phyloP scores from a whole-genome alignment of 164 flowering plant species.

The Berberis vulgaris region DNA sequence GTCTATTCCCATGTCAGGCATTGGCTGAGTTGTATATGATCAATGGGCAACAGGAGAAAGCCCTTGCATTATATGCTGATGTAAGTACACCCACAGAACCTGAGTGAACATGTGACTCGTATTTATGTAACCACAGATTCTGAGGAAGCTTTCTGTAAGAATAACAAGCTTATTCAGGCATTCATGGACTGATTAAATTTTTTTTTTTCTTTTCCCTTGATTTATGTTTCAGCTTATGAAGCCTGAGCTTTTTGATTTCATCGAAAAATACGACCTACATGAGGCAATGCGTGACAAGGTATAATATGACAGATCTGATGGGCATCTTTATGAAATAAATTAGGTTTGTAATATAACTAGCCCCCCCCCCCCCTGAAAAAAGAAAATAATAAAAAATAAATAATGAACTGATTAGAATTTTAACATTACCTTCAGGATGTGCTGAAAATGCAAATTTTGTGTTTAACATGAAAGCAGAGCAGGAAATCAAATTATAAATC shows the following conservation, averaged over 20 bases:
- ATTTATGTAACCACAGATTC: too few relatives aligned
- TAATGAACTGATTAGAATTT: too few relatives aligned
- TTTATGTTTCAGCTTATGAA: constrained; percentile 65
- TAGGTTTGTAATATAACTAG: too few relatives aligned
- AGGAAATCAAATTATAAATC: too few relatives aligned
- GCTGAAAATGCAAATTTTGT: too few relatives aligned
- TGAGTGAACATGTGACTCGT: too few relatives aligned
- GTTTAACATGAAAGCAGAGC: too few relatives aligned
- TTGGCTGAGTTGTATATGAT: constrained; percentile 86
- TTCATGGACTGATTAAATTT: neutral
- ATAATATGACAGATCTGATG: constrained; percentile 5
- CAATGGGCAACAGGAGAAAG: constrained; percentile 79
- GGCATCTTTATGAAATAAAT: neutral
- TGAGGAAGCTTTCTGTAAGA: too few relatives aligned
- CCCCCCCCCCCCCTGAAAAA: too few relatives aligned
- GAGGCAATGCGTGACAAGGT: constrained; percentile 90
- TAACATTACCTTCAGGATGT: too few relatives aligned
- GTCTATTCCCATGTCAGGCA: constrained; percentile 46
- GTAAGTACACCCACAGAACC: constrained; percentile 38
- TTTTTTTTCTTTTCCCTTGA: constrained; percentile 8
- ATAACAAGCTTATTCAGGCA: too few relatives aligned
- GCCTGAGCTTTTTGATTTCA: constrained; percentile 81
- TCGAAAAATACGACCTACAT: constrained; percentile 76
- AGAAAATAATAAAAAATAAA: too few relatives aligned
- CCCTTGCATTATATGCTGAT: constrained; percentile 86